Percentiles rank a stretch among this genome's conserved stretches.
These are phyloP conservation scores for Melampsora abietis-canadensis DNA, from an alignment of 1,284 basidiomycete genomes.

Conservation along the genomic window DNA sequence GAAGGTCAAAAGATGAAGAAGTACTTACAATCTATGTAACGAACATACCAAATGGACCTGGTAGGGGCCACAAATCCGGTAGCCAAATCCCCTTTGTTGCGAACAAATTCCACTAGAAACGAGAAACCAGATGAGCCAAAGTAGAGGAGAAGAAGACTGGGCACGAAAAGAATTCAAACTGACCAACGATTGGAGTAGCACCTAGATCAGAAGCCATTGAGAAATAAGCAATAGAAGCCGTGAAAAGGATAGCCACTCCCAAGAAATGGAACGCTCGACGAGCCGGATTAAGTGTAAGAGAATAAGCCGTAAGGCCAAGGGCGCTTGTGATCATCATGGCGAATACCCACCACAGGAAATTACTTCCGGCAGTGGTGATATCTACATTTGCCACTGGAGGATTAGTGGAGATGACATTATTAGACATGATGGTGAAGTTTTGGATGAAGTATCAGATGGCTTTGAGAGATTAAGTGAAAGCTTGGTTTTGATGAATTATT, in stretches of 20 bases:
- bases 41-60: conserved; percentile 62
- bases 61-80: conserved; percentile 49
- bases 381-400: too few relatives aligned
- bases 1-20: too few relatives aligned
- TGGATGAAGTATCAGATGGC: too few relatives aligned
- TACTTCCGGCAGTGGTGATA: conserved; percentile 51
- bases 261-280: conserved; percentile 44
- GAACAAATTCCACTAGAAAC: conserved; percentile 43
- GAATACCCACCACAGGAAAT: conserved; percentile 58
- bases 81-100: conserved; percentile 47
- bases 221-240: conserved; percentile 57
- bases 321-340: conserved; percentile 51
- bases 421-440: too few relatives aligned
- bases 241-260: conserved; percentile 48
- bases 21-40: conserved; percentile 60
- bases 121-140: background rate
- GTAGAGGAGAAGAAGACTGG: too few relatives aligned
- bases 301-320: conserved; percentile 49
- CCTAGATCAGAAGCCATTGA: conserved; percentile 65
- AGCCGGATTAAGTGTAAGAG: conserved; percentile 53
- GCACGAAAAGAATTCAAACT: conserved; percentile 57
- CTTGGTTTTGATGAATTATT: too few relatives aligned
- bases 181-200: conserved; percentile 58
- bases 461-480: too few relatives aligned
- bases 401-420: too few relatives aligned